Evolutionary conservation across 345 rosid genomes (phyloP).

Genomic region (Diplotaxis tenuifolia): DNA sequence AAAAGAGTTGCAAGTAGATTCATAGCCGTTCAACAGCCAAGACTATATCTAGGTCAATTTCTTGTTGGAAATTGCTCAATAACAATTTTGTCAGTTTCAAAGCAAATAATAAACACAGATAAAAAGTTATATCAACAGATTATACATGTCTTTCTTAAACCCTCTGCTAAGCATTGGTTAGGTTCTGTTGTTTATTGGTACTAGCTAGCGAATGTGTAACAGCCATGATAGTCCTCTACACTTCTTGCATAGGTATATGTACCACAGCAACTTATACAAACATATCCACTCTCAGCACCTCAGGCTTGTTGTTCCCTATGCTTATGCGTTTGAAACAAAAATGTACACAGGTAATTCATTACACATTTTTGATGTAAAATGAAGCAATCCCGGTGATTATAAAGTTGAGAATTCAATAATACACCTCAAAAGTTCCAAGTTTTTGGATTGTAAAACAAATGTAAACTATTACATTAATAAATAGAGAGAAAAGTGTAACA

Average conservation of each 20-base stretch:
- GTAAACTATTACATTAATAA: constrained; percentile 27
- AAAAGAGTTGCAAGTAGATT: constrained; percentile 42
- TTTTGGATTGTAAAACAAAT: constrained; percentile 24
- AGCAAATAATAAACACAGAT: neutral
- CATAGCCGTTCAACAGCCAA: neutral
- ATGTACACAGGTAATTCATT: constrained; percentile 14
- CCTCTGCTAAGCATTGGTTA: neutral
- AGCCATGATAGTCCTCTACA: constrained; percentile 61
- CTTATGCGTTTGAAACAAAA: too few species aligned
- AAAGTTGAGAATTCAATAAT: constrained; percentile 19
- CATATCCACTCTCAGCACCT: constrained; percentile 79
- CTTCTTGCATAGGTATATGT: constrained; percentile 77
- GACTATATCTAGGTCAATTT: neutral
- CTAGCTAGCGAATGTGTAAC: constrained; percentile 57
- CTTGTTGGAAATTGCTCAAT: constrained; percentile 1
- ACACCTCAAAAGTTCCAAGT: constrained; percentile 25
- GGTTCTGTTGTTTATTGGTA: constrained; percentile 23
- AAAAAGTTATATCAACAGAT: neutral
- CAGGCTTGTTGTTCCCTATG: constrained; percentile 71
- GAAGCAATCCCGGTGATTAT: neutral
- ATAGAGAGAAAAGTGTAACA: constrained; percentile 14
- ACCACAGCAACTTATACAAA: constrained; percentile 70
- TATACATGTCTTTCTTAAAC: neutral
- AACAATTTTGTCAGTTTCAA: neutral
- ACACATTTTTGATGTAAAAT: neutral